Evolutionary conservation across 2,329 filamentous ascomycete species (phyloP).

Genomic region (Aspergillus nomiae): DNA sequence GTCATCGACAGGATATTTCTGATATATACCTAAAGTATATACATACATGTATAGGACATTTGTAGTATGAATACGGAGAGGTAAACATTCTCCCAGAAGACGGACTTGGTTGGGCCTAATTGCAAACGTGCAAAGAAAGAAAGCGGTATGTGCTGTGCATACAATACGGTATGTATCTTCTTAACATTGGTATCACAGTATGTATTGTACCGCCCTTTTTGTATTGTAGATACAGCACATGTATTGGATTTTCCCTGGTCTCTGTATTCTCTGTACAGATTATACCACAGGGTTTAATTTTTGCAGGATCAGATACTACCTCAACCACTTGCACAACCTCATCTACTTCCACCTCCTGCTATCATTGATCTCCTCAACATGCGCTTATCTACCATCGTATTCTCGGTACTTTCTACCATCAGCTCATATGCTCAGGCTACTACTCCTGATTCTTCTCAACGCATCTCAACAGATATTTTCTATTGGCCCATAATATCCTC

Average conservation of each 20-base stretch:
- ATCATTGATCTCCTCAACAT: slow-evolving; percentile 12
- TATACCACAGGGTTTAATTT: background rate
- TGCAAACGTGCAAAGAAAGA: no score
- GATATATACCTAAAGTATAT: no score
- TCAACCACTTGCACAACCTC: no score
- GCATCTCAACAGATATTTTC: slow-evolving; percentile 36
- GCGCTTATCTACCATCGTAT: slow-evolving; percentile 11
- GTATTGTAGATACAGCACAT: background rate
- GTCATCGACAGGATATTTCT: no score
- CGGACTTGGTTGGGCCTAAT: no score
- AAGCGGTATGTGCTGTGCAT: background rate
- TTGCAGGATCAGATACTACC: background rate
- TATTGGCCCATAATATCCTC: slow-evolving; percentile 39
- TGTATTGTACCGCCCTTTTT: background rate
- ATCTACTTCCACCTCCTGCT: background rate
- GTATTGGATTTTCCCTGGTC: background rate
- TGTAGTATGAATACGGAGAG: no score
- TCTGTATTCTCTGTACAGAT: background rate
- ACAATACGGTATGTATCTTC: background rate
- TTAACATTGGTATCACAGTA: background rate
- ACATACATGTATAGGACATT: no score
- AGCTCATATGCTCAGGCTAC: slow-evolving; percentile 17
- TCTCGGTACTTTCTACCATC: slow-evolving; percentile 19
- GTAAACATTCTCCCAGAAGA: background rate
- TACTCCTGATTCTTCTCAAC: slow-evolving; percentile 18